These are phyloP conservation scores for Periglandula ipomoeae DNA, from an alignment of 2,329 filamentous ascomycete genomes.

Conservation along the genomic window DNA sequence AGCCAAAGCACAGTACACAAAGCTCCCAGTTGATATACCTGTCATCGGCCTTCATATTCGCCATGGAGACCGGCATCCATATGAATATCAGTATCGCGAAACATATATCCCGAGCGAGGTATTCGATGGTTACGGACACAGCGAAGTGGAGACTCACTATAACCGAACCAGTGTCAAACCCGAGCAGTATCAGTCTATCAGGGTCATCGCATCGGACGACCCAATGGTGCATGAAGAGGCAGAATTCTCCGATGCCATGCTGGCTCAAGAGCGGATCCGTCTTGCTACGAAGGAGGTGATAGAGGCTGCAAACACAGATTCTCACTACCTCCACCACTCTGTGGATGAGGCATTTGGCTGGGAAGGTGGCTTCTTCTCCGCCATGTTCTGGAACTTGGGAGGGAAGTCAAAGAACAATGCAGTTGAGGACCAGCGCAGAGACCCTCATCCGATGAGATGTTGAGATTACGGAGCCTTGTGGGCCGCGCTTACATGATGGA, in stretches of 20 bases:
- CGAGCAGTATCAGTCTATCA: conserved; percentile 33
- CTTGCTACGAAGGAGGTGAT: conserved; percentile 55
- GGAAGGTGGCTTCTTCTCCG: conserved; percentile 79
- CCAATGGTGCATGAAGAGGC: conserved; percentile 60
- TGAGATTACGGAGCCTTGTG: conserved; percentile 62
- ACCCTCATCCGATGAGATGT: conserved; percentile 40
- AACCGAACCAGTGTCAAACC: conserved; percentile 31
- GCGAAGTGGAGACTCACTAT: conserved; percentile 41
- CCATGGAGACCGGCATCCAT: conserved; percentile 68
- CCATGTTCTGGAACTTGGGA: conserved; percentile 75
- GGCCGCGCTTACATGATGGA: conserved; percentile 78
- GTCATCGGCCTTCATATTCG: conserved; percentile 68
- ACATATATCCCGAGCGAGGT: conserved; percentile 68
- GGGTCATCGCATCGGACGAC: conserved; percentile 71
- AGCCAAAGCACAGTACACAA: conserved; percentile 32
- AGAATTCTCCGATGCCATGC: conserved; percentile 48
- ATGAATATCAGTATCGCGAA: conserved; percentile 65
- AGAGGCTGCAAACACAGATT: conserved; percentile 31
- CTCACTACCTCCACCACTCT: conserved; percentile 51
- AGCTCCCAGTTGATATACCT: conserved; percentile 26
- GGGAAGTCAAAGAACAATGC: conserved; percentile 31
- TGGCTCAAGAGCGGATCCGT: conserved; percentile 68
- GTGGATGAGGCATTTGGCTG: conserved; percentile 72
- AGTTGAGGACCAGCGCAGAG: conserved; percentile 16
- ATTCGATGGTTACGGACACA: conserved; percentile 52